Evolutionary conservation across 2,329 filamentous ascomycete species (phyloP), one percentile per base, ranked within the genome.

Genomic region (Orbilia javanica): DNA sequence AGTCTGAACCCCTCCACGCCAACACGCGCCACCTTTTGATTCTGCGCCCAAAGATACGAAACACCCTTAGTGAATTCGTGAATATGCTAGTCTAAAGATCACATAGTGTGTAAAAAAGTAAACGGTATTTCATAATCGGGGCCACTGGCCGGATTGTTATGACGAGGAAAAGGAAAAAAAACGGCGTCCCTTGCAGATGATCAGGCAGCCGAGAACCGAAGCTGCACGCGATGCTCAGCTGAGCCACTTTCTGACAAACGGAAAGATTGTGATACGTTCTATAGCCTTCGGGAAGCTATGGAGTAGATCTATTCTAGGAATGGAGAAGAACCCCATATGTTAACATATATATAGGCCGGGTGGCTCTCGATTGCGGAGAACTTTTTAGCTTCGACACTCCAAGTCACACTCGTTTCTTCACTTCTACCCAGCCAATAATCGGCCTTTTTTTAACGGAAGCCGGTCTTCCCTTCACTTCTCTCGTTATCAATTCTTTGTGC

Each of bases 261-360:
- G 55, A 18, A 60, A 39, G 18, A 42, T 60, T 60, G n/a, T 60
- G 55, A 60, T 60, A 60, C 55, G 31, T n/a, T 60, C 34, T 60
- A 42, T 60, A 42, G 31, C 55, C 55, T 34, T 60, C 55, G 39
- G 60, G 60, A 7, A 64, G 22, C 20, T 46, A 46, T 42, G 60
- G 48, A 48, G 50, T 25, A 29, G 25, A 50, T 50, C 20, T 50
- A 27, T 27, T 50, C 20, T 50, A 50, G 46, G 27, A 27, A 27
- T 15, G 10, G n/a, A 44, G 42, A 39, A 7, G 18, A 22, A 4
- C n/a, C n/a, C n/a, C n/a, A n/a, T n/a, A 34, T 34, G 31, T 36
- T 22, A 57, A 11, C n/a, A n/a, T 57, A 57, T 57, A 57, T 57
- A 57, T 36, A 57, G 52, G 1, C n/a, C 20, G 4, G 10, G 25